Base-by-base conservation (phyloP, 1,284 basidiomycete species). In the Porodaedalea pini region DNA sequence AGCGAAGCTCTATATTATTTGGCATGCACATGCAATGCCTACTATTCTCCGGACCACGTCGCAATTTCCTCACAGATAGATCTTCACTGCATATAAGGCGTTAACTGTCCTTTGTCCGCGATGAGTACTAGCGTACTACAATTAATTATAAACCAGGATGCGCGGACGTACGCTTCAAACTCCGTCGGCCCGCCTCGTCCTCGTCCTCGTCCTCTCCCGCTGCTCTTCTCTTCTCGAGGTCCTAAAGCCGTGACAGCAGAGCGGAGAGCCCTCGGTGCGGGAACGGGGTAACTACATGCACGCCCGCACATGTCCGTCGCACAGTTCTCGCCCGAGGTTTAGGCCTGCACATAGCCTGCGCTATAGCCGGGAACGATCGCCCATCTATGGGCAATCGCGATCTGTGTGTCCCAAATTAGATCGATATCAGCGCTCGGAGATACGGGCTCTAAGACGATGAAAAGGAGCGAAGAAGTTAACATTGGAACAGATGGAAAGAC, bases 191-290 rank as follows among this genome's bases (percentile, higher is more conserved):
- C 45, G 45, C 3, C 29, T 31, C 7, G 8, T 47, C 45, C 45
- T 25, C 15, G 21, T 29, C 41, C 21, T 25, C 41, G 3, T 17
- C 19, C 21, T n/a, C n/a, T n/a, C n/a, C n/a, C n/a, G n/a, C n/a
- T n/a, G n/a, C n/a, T n/a, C 41, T 44, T 44, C 41, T 44, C 41
- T 44, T 44, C 41, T 17, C 19, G n/a, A 44, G 41, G 7, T 47
- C 31, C 45, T 47, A 47, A 17, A 15, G n/a, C 25, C 25, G 45
- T 47, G 23, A 47, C 45, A 47, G 23, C n/a, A 5, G 27, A 7
- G 11, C 45, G 45, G 45, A 29, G 45, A 31, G 45, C 45, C 7
- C 15, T 47, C 45, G 45, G 45, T 2, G 25, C 41, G 41, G 41
- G 41, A 44, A 23, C 8, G 17, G 19, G 41, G 19, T 44, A 8